A percentile compares a stretch with the other conserved stretches of the same genome.
Evolutionary conservation across 2,329 filamentous ascomycete genomes (phyloP).

Genomic region (Cytospora leucostoma): DNA sequence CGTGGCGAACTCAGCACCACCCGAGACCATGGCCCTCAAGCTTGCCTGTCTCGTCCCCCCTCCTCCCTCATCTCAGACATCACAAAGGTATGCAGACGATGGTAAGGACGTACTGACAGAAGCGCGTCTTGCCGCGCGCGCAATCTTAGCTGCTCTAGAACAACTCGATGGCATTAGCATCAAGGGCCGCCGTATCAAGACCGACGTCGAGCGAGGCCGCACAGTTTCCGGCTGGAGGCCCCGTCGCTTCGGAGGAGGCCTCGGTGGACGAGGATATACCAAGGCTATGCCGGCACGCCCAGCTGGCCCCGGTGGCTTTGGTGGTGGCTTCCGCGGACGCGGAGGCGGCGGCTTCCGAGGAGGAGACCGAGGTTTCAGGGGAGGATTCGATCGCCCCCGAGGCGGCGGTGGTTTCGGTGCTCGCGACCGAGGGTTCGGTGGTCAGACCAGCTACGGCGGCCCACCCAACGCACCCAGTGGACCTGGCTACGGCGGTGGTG

Average conservation of each 20-base stretch:
- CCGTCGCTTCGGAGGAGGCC: conserved; percentile 84
- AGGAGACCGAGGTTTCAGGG: conserved; percentile 43
- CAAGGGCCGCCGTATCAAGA: conserved; percentile 86
- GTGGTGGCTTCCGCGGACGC: conserved; percentile 54
- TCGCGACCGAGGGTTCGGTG: conserved; percentile 51
- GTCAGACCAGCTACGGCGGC: conserved; percentile 42
- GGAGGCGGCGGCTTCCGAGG: conserved; percentile 46
- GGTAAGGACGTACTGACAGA: conserved; percentile 71
- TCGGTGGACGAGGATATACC: conserved; percentile 91
- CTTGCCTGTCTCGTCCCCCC: conserved; percentile 51
- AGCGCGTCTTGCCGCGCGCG: conserved; percentile 59
- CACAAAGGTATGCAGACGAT: conserved; percentile 40
- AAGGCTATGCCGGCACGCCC: conserved; percentile 75
- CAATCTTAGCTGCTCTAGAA: conserved; percentile 81
- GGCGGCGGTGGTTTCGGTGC: conserved; percentile 49
- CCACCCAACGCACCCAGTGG: conserved; percentile 60
- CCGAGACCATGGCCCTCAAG: conserved; percentile 59
- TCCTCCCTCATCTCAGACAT: conserved; percentile 31
- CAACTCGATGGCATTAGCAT: conserved; percentile 84
- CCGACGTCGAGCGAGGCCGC: conserved; percentile 94
- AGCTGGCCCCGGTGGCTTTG: conserved; percentile 60
- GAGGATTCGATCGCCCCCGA: conserved; percentile 59
- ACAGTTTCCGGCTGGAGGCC: conserved; percentile 95
- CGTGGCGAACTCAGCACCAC: conserved; percentile 36
- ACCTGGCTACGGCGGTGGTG: conserved; percentile 52